phyloP scores from a whole-genome alignment of 805 yeast species.

The Starmerella apis region DNA sequence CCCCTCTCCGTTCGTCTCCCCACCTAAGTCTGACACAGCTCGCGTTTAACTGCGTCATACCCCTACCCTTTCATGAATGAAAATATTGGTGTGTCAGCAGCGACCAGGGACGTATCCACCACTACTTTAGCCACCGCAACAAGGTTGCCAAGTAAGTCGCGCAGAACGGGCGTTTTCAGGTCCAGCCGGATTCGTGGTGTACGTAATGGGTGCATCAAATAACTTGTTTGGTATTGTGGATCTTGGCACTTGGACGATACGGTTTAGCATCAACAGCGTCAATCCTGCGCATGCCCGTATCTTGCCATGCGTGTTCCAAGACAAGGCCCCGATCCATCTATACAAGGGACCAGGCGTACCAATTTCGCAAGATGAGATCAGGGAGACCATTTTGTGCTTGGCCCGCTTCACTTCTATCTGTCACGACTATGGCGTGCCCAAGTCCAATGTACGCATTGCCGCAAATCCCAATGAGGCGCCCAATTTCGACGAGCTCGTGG shows the following conservation, averaged over 20 bases:
- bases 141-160: not conserved
- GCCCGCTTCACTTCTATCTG: slow-evolving; percentile 59
- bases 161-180: not conserved
- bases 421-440: slow-evolving; percentile 60
- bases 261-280: slow-evolving; percentile 61
- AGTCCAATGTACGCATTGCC: slow-evolving; percentile 54
- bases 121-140: not conserved
- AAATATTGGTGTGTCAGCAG: not conserved
- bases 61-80: too few species aligned
- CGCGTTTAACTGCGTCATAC: too few species aligned
- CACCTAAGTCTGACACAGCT: too few species aligned
- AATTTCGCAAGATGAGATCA: slow-evolving; percentile 37
- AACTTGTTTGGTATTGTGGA: slow-evolving; percentile 42
- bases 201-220: not conserved
- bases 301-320: slow-evolving; percentile 70
- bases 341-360: slow-evolving; percentile 36
- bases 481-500: slow-evolving; percentile 49
- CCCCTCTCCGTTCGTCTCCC: too few species aligned
- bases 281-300: slow-evolving; percentile 62
- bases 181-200: not conserved
- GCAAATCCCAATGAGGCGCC: slow-evolving; percentile 65
- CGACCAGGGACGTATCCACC: not conserved
- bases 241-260: slow-evolving; percentile 65
- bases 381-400: slow-evolving; percentile 53
- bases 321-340: slow-evolving; percentile 57